Evolutionary conservation across 2,329 filamentous ascomycete genomes (phyloP).

Genomic region (Beauveria scarabaeidicola): DNA sequence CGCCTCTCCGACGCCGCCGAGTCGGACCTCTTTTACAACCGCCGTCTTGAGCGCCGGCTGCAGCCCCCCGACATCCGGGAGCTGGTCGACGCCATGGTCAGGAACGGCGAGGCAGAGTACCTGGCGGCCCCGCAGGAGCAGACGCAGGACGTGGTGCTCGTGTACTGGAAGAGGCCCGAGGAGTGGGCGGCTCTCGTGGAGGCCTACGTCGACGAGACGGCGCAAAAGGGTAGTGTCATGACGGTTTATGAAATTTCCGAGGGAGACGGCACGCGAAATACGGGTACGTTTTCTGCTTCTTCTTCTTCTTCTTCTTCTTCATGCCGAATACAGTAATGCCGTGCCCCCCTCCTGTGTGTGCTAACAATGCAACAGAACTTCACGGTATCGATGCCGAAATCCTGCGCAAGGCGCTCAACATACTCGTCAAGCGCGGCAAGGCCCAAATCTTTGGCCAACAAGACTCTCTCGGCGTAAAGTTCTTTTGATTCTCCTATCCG

Average conservation of each 20-base stretch:
- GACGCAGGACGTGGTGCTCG: slow-evolving; percentile 50
- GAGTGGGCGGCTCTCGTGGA: slow-evolving; percentile 81
- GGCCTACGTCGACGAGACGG: slow-evolving; percentile 78
- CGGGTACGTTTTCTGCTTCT: slow-evolving; percentile 40
- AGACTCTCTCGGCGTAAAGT: slow-evolving; percentile 88
- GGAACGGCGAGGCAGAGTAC: slow-evolving; percentile 59
- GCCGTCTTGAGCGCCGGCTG: slow-evolving; percentile 42
- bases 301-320: too few species aligned
- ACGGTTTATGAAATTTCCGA: slow-evolving; percentile 88
- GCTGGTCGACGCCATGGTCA: slow-evolving; percentile 50
- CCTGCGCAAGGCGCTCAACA: slow-evolving; percentile 66
- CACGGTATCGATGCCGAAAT: slow-evolving; percentile 81
- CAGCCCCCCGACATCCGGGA: slow-evolving; percentile 43
- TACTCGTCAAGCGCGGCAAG: slow-evolving; percentile 82
- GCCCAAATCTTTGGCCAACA: slow-evolving; percentile 89
- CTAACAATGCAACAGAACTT: slow-evolving; percentile 50
- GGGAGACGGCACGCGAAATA: slow-evolving; percentile 68
- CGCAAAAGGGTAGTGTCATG: slow-evolving; percentile 78
- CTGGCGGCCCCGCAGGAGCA: slow-evolving; percentile 28
- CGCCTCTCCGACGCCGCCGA: slow-evolving; percentile 52
- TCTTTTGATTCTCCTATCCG: slow-evolving; percentile 57
- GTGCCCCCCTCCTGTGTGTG: neutral
- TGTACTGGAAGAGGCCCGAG: slow-evolving; percentile 80
- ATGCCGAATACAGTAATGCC: too few species aligned
- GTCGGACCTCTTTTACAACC: slow-evolving; percentile 49